Conservation (phyloP, 805 yeast genomes). For the Sungouiella thailandica region DNA sequence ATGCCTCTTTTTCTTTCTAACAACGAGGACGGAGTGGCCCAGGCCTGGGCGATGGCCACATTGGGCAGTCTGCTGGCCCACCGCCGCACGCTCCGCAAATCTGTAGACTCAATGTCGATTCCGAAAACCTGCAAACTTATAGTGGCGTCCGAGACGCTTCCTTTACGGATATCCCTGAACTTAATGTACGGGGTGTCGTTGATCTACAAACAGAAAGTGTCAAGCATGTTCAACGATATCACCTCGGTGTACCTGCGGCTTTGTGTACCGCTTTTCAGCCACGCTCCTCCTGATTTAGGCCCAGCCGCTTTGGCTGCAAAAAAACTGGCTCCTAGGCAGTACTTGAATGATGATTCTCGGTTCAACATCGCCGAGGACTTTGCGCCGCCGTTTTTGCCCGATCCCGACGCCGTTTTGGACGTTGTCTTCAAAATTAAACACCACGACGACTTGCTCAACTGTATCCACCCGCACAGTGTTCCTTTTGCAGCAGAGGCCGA, state of each 20-base stretch:
- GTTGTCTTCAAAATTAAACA: slow-evolving; percentile 1
- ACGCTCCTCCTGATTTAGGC: too few species aligned
- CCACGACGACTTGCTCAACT: not conserved
- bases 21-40: slow-evolving; percentile 9
- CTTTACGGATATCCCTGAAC: slow-evolving; percentile 33
- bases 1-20: not conserved
- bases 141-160: slow-evolving; percentile 14
- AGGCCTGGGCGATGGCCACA: slow-evolving; percentile 39
- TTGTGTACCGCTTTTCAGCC: not conserved
- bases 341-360: slow-evolving; percentile 20
- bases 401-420: not conserved
- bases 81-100: slow-evolving; percentile 25
- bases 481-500: slow-evolving; percentile 4
- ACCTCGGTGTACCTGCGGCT: slow-evolving; percentile 11
- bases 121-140: slow-evolving; percentile 36
- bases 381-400: not conserved
- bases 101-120: slow-evolving; percentile 33
- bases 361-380: slow-evolving; percentile 17
- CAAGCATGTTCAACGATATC: slow-evolving; percentile 37
- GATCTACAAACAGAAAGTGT: slow-evolving; percentile 45
- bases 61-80: slow-evolving; percentile 30
- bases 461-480: not conserved
- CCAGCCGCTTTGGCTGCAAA: not conserved
- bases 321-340: not conserved
- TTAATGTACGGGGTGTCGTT: slow-evolving; percentile 47